Evolutionary conservation across 495 filamentous ascomycete species (phyloP), one percentile per base, ranked within the genome.

Genomic region (Rhizodiscina lignyota): DNA sequence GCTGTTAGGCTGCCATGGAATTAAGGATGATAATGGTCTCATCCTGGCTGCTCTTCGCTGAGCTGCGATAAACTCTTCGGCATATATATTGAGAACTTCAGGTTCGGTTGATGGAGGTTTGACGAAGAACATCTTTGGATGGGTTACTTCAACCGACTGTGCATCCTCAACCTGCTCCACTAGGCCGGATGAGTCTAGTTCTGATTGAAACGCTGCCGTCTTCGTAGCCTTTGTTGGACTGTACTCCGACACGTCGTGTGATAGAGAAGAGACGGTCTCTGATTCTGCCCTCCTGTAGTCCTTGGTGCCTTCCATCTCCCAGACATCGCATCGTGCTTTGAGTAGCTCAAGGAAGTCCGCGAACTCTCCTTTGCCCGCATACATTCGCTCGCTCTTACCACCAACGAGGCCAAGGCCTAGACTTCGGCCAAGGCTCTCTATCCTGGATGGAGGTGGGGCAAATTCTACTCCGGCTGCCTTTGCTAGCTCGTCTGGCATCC

Each of bases 401-500:
- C 42, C 51, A 39, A 36, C 42, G 43, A n/a, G 32, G 42, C 55
- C 39, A 21, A 61, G 49, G 32, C 58, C 56, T 33, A 60, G 49
- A 13, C 43, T 42, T 45, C 62, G 63, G 12, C 63, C 56, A 19
- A 75, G 40, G 15, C 70, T 41, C 15, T 67, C 62, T 6, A 69
- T 48, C 13, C 56, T 51, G 4, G 59, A 53, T 15, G 56, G 46
- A 0, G 72, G 70, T 5, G 63, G 52, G 6, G 54, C 41, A 44
- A 72, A 76, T 28, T 72, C 64, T 22, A 68, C 53, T 0, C 77
- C 77, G 1, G 66, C 66, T 1, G 76, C 76, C 37, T 74, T 79
- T 18, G 72, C 71, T 31, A 83, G 51, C 43, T 80, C 77, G 37
- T 81, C 74, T 1, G 77, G 75, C 70, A 80, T 74, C 22, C 79